Evolutionary conservation across 441 rosid genomes (phyloP), one percentile per base, ranked within the genome.

Genomic region (Brassica balearica): DNA sequence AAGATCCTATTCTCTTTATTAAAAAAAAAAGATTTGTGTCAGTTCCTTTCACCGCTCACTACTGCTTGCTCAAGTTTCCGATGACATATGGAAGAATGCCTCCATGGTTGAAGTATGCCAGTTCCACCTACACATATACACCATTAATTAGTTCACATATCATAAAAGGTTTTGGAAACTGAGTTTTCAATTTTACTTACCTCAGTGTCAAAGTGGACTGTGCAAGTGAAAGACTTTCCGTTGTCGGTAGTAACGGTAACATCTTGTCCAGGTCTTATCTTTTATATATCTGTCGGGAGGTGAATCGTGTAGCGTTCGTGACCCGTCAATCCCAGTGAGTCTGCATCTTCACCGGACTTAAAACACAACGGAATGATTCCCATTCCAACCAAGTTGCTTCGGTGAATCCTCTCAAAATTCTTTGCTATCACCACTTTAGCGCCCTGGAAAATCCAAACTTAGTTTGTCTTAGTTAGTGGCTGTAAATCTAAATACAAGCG

Each of bases 331-430:
- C 96, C 97, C 65, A 96, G 87, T 0, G 90, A 78, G 74, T 96
- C 97, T 3, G 97, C 92, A 69, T 96, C 99, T 90, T 96, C 89
- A 14, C 98, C 99, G 15, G 90, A 74, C 87, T 92, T 94, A 83
- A 92, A 96, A 81, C 97, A 96, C 36, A 92, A 89, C 0, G 98
- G 99, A 72, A 96, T 83, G 34, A 96, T 88, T 55, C 99, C 99
- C 99, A 94, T 96, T 74, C 97, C 98, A 29, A 92, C 98, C 87
- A 96, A 89, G 82, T 96, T 96, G 78, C 99, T 96, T 55, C 98
- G 87, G 72, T 96, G 98, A 80, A 96, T 96, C 83, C 98, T 91
- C 89, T 96, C 99, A 8, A 94, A 96, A 88, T 98, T 96, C 82
- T 94, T 94, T 74, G 99, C 89, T 70, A 94, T 96, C 75, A 94